Base-by-base conservation (phyloP, 306 rosid species). In the Trifolium fragiferum region DNA sequence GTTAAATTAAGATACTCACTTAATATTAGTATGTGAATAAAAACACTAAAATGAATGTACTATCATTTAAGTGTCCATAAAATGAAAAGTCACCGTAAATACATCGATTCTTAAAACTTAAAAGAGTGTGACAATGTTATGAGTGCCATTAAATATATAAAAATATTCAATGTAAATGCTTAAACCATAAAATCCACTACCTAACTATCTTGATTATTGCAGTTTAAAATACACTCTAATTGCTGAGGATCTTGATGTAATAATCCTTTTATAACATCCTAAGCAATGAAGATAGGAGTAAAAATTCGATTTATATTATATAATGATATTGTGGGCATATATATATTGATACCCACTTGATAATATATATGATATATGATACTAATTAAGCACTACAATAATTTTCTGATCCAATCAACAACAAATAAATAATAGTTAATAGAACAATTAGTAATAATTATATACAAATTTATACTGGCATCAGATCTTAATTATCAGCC, bases 401-500 rank as follows among this genome's bases (percentile, higher is more conserved):
- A 33, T 66, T 65, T 66, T 67, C 13, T 18, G 60, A 68, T 11
- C 20, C 62, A 82, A 30, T 67, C 55, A 62, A 41, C 43, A 72
- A 47, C 11, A 18, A 68, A 27, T 50, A n/a, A 13, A 40, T 47
- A 35, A 50, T 60, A 67, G 20, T 50, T 50, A 50, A 50, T 50
- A 16, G 16, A 67, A 70, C 58, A 13, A 68, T 57, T 54, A 71
- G 54, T 21, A 68, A 33, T 33, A 60, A 14, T 35, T 16, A 32
- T 47, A 68, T 37, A 37, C 40, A 37, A 37, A 37, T 37, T 7
- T 76, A 76, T 35, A 38, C 10, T 18, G 47, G 30, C 41, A 18
- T 63, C 54, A 69, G 50, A 71, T 58, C 75, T 57, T 74, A 64
- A 84, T n/a, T n/a, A n/a, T 6, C 23, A 49, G 50, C 40, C 85